Base-by-base conservation (phyloP, 2,329 filamentous ascomycete genomes). In the Pleurostoma richardsiae region DNA sequence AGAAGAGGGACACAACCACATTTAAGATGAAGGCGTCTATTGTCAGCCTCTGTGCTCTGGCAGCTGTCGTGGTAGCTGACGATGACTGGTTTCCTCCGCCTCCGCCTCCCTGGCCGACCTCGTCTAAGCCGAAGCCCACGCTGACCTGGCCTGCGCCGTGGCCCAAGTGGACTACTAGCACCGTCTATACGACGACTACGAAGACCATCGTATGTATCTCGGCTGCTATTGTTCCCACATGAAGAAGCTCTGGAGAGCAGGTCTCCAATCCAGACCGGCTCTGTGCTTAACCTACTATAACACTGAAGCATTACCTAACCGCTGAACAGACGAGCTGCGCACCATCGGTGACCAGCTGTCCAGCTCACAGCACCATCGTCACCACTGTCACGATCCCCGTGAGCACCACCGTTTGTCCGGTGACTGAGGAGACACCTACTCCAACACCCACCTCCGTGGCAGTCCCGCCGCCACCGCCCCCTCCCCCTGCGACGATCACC, bases 11-110 rank as follows among this genome's bases (percentile, higher is more conserved):
- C 33, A n/a, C 33, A 8, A 8, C 42, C 28, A 51, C 30, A 29
- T 5, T 30, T 44, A 55, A 40, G 30, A 57, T 60, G 58, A 60
- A 57, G 58, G 46, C 49, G 47, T 33, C 52, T 29, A 30, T 42
- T 36, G 10, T 54, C 31, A 43, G 52, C 36, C 48, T 60, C 39
- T 30, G 53, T 28, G 51, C 52, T 47, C 44, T 59, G 6, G 53
- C 50, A 19, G 55, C 53, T 41, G 49, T 40, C 19, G 58, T 46
- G 10, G 46, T 45, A 11, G 56, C 57, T 39, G 39, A 52, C 30
- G 42, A 41, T 10, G 47, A 42, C 33, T 36, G n/a, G 8, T 8
- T 8, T 36, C 8, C 8, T 36, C 33, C 8, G 8, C 8, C 8
- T 8, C 33, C 33, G n/a, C 8, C 8, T 8, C 33, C 8, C 33